Conservation (phyloP, 2,329 filamentous ascomycete genomes). For the Xylariaceae sp. region DNA sequence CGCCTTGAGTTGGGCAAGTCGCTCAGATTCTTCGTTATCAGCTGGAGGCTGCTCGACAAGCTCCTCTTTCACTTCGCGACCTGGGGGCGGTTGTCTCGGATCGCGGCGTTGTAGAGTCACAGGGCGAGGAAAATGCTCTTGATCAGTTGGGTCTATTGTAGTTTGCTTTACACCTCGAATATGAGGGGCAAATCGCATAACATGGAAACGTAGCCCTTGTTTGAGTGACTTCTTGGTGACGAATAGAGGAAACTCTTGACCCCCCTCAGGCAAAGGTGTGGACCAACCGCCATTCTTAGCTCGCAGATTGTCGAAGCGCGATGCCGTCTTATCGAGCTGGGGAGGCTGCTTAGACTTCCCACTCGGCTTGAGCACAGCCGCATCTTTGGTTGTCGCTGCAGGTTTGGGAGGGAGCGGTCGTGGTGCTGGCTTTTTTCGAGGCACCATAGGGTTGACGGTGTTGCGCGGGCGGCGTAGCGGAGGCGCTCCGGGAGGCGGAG, state of each 20-base stretch:
- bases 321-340: constrained; percentile 32
- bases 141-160: constrained; percentile 69
- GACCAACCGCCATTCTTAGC: constrained; percentile 64
- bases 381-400: constrained; percentile 36
- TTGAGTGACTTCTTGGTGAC: constrained; percentile 82
- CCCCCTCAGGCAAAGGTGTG: constrained; percentile 51
- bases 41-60: constrained; percentile 49
- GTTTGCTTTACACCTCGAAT: constrained; percentile 58
- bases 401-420: constrained; percentile 43
- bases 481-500: constrained; percentile 52
- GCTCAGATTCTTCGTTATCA: constrained; percentile 66
- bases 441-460: constrained; percentile 66
- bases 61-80: constrained; percentile 68
- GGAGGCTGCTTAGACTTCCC: constrained; percentile 29
- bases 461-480: constrained; percentile 50
- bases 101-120: constrained; percentile 90
- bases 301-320: constrained; percentile 50
- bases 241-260: constrained; percentile 68
- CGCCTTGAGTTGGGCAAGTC: constrained; percentile 71
- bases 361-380: constrained; percentile 31
- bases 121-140: constrained; percentile 83
- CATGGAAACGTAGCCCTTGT: constrained; percentile 82
- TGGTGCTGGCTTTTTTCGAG: constrained; percentile 59
- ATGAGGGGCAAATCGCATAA: constrained; percentile 73
- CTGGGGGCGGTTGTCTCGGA: constrained; percentile 71